Conservation (phyloP, 2,329 filamentous ascomycete genomes). For the Xylariales sp. region DNA sequence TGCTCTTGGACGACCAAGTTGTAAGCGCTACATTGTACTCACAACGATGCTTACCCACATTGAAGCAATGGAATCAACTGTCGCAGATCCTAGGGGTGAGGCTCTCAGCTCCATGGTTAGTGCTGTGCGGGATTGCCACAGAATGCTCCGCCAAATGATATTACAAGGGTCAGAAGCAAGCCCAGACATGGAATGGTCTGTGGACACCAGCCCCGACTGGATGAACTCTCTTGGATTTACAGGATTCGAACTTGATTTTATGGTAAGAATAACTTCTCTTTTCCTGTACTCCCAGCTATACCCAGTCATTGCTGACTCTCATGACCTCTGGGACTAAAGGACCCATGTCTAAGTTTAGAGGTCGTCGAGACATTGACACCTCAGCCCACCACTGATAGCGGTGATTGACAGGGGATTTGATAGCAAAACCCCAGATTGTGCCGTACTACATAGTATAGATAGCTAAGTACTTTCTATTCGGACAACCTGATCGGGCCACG, state of each 20-base stretch:
- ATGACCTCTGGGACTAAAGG: background rate
- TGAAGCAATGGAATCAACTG: slow-evolving; percentile 10
- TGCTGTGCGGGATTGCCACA: background rate
- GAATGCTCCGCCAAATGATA: background rate
- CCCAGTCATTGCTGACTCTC: no score
- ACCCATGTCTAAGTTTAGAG: background rate
- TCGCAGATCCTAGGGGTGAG: background rate
- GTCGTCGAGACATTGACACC: background rate
- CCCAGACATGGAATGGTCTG: background rate
- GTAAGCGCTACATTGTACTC: slow-evolving; percentile 17
- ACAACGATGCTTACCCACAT: slow-evolving; percentile 16
- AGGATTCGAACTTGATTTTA: background rate
- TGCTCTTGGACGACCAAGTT: slow-evolving; percentile 14
- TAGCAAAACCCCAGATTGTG: no score
- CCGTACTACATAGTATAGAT: no score
- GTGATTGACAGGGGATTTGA: no score
- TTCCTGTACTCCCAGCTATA: background rate
- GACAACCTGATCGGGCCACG: no score
- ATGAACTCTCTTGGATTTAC: background rate
- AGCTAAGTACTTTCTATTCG: no score
- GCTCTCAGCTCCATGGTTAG: background rate
- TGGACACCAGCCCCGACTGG: background rate
- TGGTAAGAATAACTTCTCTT: background rate
- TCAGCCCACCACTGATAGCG: background rate
- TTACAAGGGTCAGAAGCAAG: background rate